Evolutionary conservation across 2,329 filamentous ascomycete genomes (phyloP).

Genomic region (Exophiala xenobiotica): DNA sequence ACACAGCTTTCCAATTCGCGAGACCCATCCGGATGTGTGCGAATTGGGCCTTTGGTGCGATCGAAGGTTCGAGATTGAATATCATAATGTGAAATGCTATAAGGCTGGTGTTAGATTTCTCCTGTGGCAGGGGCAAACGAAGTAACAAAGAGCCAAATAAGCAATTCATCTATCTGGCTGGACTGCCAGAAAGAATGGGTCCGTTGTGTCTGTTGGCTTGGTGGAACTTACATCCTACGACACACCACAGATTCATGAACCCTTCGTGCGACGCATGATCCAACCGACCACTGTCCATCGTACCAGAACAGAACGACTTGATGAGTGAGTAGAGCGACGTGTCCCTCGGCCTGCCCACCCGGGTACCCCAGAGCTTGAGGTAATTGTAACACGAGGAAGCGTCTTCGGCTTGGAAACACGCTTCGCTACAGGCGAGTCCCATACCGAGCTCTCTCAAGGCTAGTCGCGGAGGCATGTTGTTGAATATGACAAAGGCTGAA

Average conservation of each 20-base stretch:
- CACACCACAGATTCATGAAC: too few relatives aligned
- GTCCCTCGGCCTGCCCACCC: not conserved
- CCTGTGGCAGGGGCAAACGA: not conserved
- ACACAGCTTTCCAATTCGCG: not conserved
- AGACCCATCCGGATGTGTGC: not conserved
- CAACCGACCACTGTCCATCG: too few relatives aligned
- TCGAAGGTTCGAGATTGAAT: not conserved
- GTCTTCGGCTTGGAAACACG: constrained; percentile 40
- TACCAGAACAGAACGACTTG: not conserved
- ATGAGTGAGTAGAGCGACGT: not conserved
- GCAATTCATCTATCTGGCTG: too few relatives aligned
- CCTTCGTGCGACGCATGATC: too few relatives aligned
- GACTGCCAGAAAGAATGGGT: too few relatives aligned
- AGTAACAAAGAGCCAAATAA: not conserved
- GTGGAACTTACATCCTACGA: too few relatives aligned
- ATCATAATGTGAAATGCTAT: not conserved
- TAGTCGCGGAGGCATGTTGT: constrained; percentile 44
- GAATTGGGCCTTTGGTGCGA: not conserved
- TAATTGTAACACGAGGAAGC: constrained; percentile 30
- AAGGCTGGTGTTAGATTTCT: not conserved
- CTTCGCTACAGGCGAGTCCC: constrained; percentile 37
- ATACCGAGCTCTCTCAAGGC: constrained; percentile 43
- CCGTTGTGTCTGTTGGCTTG: too few relatives aligned
- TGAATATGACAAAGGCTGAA: constrained; percentile 44
- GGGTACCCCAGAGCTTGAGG: not conserved